Conservation (phyloP, 1,284 basidiomycete species). For the Papiliotrema nemorosa region DNA sequence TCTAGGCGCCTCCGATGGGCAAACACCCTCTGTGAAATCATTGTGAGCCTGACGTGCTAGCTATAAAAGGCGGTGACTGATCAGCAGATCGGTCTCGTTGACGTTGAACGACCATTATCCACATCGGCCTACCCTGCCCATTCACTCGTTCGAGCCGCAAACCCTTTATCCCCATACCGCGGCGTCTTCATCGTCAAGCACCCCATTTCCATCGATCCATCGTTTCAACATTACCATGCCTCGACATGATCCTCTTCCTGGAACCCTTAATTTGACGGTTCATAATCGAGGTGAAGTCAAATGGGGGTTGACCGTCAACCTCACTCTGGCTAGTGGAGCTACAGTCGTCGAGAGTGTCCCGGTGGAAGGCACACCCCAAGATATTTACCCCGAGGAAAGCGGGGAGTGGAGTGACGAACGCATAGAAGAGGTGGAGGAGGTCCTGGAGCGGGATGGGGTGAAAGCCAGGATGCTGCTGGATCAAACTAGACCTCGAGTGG, state of each 20-base stretch:
- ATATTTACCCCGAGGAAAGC: slow-evolving; percentile 1
- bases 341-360: slow-evolving; percentile 21
- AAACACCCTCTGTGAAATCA: neutral
- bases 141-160: slow-evolving; percentile 19
- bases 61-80: neutral
- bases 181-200: slow-evolving; percentile 6
- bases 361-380: slow-evolving; percentile 41
- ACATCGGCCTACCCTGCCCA: slow-evolving; percentile 17
- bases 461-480: slow-evolving; percentile 31
- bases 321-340: slow-evolving; percentile 22
- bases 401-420: neutral
- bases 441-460: slow-evolving; percentile 31
- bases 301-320: slow-evolving; percentile 29
- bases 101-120: slow-evolving; percentile 28
- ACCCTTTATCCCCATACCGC: slow-evolving; percentile 29
- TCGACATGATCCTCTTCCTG: slow-evolving; percentile 24
- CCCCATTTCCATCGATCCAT: slow-evolving; percentile 29
- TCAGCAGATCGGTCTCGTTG: slow-evolving; percentile 26
- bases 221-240: slow-evolving; percentile 39
- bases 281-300: slow-evolving; percentile 30
- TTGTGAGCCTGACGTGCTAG: neutral
- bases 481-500: slow-evolving; percentile 27
- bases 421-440: slow-evolving; percentile 21
- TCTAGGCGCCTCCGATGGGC: slow-evolving; percentile 23
- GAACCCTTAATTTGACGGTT: slow-evolving; percentile 35